Percentiles rank a stretch among this genome's conserved stretches.
Evolutionary conservation across 2,329 filamentous ascomycete genomes (phyloP).

Genomic region (Raffaelea arxii): DNA sequence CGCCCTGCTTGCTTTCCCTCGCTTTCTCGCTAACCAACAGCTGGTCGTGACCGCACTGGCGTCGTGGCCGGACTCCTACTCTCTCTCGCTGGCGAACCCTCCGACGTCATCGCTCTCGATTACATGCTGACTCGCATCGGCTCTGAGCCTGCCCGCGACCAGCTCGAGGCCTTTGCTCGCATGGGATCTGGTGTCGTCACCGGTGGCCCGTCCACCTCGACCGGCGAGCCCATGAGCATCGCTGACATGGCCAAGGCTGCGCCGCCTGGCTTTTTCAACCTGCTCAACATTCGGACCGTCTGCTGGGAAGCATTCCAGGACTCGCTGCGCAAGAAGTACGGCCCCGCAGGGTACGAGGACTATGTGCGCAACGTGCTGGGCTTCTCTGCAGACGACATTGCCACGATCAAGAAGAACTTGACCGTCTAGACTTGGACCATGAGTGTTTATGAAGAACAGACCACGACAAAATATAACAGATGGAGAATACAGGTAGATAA

Average conservation of each 20-base stretch:
- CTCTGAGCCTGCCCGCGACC: conserved; percentile 38
- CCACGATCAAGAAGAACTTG: conserved; percentile 37
- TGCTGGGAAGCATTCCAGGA: conserved; percentile 37
- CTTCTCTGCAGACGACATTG: conserved; percentile 35
- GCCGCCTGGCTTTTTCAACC: conserved; percentile 38
- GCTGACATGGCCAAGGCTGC: conserved; percentile 20
- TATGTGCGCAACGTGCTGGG: conserved; percentile 36
- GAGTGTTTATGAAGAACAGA: no score
- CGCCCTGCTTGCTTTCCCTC: not conserved
- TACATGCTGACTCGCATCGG: conserved; percentile 46
- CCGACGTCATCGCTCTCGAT: conserved; percentile 34
- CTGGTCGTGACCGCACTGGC: conserved; percentile 45
- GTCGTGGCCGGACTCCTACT: conserved; percentile 40
- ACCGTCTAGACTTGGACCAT: conserved; percentile 4
- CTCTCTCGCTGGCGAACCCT: conserved; percentile 35
- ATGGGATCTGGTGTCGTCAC: conserved; percentile 20
- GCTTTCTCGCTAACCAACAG: no score
- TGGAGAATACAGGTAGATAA: no score
- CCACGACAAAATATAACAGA: no score
- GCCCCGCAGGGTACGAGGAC: conserved; percentile 33
- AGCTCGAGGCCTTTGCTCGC: conserved; percentile 33
- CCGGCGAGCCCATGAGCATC: not conserved
- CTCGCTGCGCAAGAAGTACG: conserved; percentile 30
- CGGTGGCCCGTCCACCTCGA: not conserved
- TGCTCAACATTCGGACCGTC: conserved; percentile 30